A percentile compares a stretch with the other conserved stretches of the same genome.
phyloP scores from a whole-genome alignment of 2,329 filamentous ascomycete species.

The Lachnellula cervina region DNA sequence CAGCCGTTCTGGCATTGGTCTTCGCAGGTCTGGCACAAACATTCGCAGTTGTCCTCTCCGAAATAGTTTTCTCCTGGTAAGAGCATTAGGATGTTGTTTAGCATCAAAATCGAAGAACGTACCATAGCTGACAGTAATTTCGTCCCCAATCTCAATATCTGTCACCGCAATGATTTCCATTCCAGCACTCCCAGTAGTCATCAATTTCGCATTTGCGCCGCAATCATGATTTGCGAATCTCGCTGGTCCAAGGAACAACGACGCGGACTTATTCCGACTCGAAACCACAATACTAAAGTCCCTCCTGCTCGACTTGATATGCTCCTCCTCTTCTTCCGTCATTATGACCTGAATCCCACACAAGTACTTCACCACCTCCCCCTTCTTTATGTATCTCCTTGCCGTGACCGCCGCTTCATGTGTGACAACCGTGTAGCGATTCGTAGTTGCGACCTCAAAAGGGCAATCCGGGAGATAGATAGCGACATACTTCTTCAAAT shows the following conservation, averaged over 20 bases:
- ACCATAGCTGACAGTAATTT: constrained; percentile 91
- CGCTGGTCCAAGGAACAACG: constrained; percentile 89
- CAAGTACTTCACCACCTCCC: constrained; percentile 86
- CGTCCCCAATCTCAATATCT: constrained; percentile 80
- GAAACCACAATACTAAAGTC: constrained; percentile 98
- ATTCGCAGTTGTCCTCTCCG: constrained; percentile 90
- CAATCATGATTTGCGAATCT: constrained; percentile 98
- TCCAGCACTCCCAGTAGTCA: constrained; percentile 76
- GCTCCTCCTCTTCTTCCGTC: constrained; percentile 83
- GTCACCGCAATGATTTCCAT: constrained; percentile 86
- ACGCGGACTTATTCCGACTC: constrained; percentile 83
- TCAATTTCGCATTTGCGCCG: constrained; percentile 81
- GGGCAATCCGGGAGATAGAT: constrained; percentile 93
- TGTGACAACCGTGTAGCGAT: constrained; percentile 86
- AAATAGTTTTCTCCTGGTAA: constrained; percentile 78
- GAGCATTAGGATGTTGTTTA: background rate
- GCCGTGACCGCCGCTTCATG: constrained; percentile 88
- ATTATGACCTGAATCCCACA: constrained; percentile 88
- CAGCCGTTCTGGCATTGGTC: constrained; percentile 72
- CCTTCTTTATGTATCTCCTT: constrained; percentile 69
- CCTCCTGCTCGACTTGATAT: constrained; percentile 74
- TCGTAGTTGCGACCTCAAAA: constrained; percentile 90
- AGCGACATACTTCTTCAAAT: constrained; percentile 84
- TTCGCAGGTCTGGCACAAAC: constrained; percentile 86
- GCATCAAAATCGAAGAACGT: constrained; percentile 2